Evolutionary conservation across 371 early-diverging fungal species (phyloP).

Genomic region (Fennellomyces sp.): DNA sequence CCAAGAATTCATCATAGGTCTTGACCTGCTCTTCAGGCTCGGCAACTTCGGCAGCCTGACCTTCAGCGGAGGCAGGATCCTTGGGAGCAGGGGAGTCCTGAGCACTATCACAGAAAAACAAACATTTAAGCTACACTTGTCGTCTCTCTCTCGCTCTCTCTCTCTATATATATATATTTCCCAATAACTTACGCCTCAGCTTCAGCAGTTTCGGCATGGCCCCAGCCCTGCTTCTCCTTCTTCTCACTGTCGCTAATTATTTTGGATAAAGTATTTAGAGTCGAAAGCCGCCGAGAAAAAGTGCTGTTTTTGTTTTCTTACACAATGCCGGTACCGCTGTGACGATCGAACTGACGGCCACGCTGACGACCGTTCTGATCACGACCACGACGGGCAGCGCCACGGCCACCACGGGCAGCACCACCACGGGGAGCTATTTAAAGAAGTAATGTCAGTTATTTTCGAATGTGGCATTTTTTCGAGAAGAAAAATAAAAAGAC

Average conservation of each 20-base stretch:
- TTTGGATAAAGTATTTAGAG: background rate
- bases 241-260: constrained; percentile 71
- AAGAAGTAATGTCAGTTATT: too few species aligned
- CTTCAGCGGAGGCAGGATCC: constrained; percentile 50
- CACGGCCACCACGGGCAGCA: constrained; percentile 31
- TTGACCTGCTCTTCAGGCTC: constrained; percentile 76
- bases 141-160: background rate
- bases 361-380: constrained; percentile 52
- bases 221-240: constrained; percentile 86
- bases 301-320: constrained; percentile 23
- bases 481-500: constrained; percentile 12
- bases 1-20: constrained; percentile 81
- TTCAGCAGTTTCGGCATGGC: constrained; percentile 57
- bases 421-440: constrained; percentile 47
- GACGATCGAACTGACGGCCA: constrained; percentile 81
- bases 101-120: constrained; percentile 22
- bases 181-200: constrained; percentile 40
- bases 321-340: constrained; percentile 74
- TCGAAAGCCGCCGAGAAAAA: background rate
- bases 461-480: too few species aligned
- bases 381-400: constrained; percentile 55
- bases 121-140: too few species aligned
- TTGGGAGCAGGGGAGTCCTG: constrained; percentile 31
- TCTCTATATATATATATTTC: background rate
- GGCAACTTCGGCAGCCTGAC: constrained; percentile 28